Base-by-base conservation (phyloP, 2,329 filamentous ascomycete genomes). In the Aspergillus chevalieri region DNA sequence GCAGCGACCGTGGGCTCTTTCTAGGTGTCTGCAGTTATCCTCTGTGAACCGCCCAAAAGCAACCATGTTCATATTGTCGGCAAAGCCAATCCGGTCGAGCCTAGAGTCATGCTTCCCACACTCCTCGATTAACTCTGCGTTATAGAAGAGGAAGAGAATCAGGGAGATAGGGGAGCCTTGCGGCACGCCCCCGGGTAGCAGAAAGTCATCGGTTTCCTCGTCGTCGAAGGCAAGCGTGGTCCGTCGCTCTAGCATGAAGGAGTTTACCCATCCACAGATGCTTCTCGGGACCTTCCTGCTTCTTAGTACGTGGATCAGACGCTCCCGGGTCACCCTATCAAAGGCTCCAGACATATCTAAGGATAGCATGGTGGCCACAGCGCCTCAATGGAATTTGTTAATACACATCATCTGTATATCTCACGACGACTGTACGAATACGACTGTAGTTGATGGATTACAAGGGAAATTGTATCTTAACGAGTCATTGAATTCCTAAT, bases 131-230 rank as follows among this genome's bases (percentile, higher is more conserved):
- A 65, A 51, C 39, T 62, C 55, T 22, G 54, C 53, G 26, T 64
- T 63, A 28, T 61, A 65, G 47, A 65, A 52, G 9, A 64, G 52
- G 46, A 57, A 65, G 22, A 62, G 57, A 21, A 65, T 61, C 4
- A 54, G 61, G 1, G 55, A 63, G 1, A 62, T 22, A 8, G 52
- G 55, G 1, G 55, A 64, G 9, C 57, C 57, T 48, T 63, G 52
- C 3, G 56, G 57, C 6, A 62, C 60, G 7, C 60, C 56, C 4
- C 51, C 57, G 1, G 47, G 47, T 26, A 46, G 50, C 2, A 15
- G 15, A 2, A 54, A 44, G 4, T n/a, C n/a, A 14, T 43, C 39
- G 1, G 47, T 47, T 6, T 24, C 42, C 26, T 38, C 33, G 28
- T 49, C 47, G 1, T 39, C 39, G 6, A 50, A 34, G 6, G 30